phyloP scores from a whole-genome alignment of 805 yeast species.

The Candida endomychidarum region DNA sequence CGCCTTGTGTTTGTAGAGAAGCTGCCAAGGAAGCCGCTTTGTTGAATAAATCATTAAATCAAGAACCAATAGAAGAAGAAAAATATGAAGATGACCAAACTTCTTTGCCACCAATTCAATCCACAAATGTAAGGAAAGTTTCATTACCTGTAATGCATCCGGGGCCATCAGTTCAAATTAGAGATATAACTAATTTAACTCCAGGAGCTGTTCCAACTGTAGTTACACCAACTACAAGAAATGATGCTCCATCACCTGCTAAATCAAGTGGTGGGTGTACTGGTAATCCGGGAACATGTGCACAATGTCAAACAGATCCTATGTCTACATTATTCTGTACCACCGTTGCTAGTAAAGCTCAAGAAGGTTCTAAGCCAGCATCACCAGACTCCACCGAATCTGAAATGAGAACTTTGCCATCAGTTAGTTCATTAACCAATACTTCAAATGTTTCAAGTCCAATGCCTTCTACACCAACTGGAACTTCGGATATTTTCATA shows the following conservation, averaged over 20 bases:
- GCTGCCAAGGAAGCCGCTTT: slow-evolving; percentile 55
- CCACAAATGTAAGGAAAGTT: slow-evolving; percentile 28
- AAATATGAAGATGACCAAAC: slow-evolving; percentile 25
- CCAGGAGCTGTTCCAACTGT: slow-evolving; percentile 41
- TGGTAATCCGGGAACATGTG: slow-evolving; percentile 86
- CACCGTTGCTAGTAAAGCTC: slow-evolving; percentile 64
- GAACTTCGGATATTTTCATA: slow-evolving; percentile 50
- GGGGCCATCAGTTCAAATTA: slow-evolving; percentile 57
- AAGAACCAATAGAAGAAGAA: slow-evolving; percentile 30
- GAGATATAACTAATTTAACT: slow-evolving; percentile 41
- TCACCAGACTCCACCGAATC: slow-evolving; percentile 1
- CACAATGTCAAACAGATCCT: slow-evolving; percentile 81
- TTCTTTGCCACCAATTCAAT: slow-evolving; percentile 44
- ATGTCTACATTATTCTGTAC: slow-evolving; percentile 87
- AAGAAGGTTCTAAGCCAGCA: slow-evolving; percentile 14
- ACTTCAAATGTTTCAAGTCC: slow-evolving; percentile 10
- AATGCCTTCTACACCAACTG: slow-evolving; percentile 18
- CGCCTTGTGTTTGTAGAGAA: slow-evolving; percentile 91
- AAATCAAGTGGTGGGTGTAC: slow-evolving; percentile 54
- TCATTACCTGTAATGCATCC: slow-evolving; percentile 63
- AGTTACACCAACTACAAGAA: slow-evolving; percentile 17
- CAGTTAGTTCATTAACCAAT: slow-evolving; percentile 15
- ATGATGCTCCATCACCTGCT: background rate
- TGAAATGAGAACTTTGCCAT: slow-evolving; percentile 17
- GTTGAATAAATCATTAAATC: slow-evolving; percentile 28